Percentiles rank a stretch among this genome's conserved stretches.
These are phyloP conservation scores for Pyrus hybrid DNA, from an alignment of 331 rosid genomes.

Conservation along the genomic window DNA sequence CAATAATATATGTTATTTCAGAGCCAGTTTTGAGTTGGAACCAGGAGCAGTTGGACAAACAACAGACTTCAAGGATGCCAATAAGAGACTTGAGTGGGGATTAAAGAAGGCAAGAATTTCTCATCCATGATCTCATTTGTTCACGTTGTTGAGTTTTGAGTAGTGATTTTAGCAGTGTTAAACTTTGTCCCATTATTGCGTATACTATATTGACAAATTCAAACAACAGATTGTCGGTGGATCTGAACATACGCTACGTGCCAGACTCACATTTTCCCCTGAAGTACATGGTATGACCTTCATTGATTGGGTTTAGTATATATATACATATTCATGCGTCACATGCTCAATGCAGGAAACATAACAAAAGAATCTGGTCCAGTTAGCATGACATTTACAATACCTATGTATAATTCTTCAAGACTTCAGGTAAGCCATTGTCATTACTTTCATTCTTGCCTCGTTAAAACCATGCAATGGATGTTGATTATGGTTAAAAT, in stretches of 20 bases:
- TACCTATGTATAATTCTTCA: conserved; percentile 78
- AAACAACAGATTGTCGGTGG: conserved; percentile 62
- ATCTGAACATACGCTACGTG: conserved; percentile 73
- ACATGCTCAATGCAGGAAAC: conserved; percentile 42
- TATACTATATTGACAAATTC: conserved; percentile 22
- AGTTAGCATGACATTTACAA: conserved; percentile 85
- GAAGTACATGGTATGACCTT: conserved; percentile 50
- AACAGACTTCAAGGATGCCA: conserved; percentile 70
- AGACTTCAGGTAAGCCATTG: conserved; percentile 58
- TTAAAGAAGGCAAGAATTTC: conserved; percentile 54
- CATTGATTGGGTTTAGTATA: neutral
- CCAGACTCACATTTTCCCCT: conserved; percentile 70
- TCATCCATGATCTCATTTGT: conserved; percentile 8
- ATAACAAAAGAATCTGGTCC: conserved; percentile 84
- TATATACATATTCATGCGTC: neutral
- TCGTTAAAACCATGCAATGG: neutral
- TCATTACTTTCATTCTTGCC: neutral
- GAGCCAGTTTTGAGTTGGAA: conserved; percentile 83
- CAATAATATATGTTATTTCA: conserved; percentile 22
- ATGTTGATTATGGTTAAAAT: neutral
- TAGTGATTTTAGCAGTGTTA: neutral
- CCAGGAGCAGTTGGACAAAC: conserved; percentile 70
- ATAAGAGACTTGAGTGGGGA: conserved; percentile 77
- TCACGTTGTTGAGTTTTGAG: neutral
- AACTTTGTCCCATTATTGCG: neutral